Conservation (phyloP, 2,329 filamentous ascomycete genomes). For the Aspergillus oerlinghausenensis region DNA sequence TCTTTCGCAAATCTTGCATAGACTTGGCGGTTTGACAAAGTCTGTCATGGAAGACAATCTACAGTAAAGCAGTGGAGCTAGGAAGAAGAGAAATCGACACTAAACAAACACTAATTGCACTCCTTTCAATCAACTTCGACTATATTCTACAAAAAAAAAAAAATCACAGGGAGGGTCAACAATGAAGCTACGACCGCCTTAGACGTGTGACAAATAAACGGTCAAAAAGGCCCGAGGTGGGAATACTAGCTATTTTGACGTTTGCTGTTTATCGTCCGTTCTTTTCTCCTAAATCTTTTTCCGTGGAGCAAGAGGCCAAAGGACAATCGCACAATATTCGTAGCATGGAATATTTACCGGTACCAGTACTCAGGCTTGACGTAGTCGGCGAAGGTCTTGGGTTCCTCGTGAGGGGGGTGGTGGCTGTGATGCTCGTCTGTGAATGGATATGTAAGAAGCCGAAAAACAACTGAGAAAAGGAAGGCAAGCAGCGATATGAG, state of each 20-base stretch:
- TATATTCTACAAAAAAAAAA: constrained; percentile 26
- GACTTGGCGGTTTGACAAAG: background rate
- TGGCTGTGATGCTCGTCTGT: constrained; percentile 38
- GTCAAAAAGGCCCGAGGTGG: background rate
- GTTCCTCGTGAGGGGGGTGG: constrained; percentile 63
- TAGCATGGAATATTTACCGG: constrained; percentile 34
- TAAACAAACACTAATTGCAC: constrained; percentile 14
- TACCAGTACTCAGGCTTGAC: constrained; percentile 94
- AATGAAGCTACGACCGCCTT: constrained; percentile 6
- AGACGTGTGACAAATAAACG: background rate
- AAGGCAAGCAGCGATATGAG: background rate
- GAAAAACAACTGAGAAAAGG: background rate
- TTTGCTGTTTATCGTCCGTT: background rate
- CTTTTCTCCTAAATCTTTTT: background rate
- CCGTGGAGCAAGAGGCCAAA: background rate
- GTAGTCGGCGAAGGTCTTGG: constrained; percentile 95
- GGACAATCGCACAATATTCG: constrained; percentile 12
- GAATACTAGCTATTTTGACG: background rate
- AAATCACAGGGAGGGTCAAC: constrained; percentile 7
- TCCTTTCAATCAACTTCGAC: constrained; percentile 25
- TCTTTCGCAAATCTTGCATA: background rate
- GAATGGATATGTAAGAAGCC: background rate
- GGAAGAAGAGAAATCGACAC: background rate
- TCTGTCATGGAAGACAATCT: background rate
- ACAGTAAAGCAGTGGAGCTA: background rate